Conservation (phyloP, 177 flowering plant genomes). For the Telopea speciosissima region DNA sequence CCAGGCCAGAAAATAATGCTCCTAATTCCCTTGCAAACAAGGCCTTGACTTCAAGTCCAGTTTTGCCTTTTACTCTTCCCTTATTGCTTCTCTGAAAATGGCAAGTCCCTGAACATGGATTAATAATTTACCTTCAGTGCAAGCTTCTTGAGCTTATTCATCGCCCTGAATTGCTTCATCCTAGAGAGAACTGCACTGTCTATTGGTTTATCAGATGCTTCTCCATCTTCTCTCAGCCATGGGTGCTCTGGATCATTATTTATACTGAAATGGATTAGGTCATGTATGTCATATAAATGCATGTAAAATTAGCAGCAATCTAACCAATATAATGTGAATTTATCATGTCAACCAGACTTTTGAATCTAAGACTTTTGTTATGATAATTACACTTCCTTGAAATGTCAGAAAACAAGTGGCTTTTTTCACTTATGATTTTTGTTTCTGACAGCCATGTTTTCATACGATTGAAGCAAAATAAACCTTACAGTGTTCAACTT, state of each 20-base stretch:
- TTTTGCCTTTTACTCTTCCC: neutral
- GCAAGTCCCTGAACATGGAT: neutral
- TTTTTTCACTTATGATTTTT: neutral
- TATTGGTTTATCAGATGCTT: constrained; percentile 87
- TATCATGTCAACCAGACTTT: neutral
- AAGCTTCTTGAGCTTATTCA: constrained; percentile 93
- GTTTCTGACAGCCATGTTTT: neutral
- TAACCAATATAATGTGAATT: neutral
- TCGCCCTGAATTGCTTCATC: constrained; percentile 95
- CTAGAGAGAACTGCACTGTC: constrained; percentile 93
- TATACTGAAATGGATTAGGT: neutral
- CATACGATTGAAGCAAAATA: neutral
- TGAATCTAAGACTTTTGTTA: neutral
- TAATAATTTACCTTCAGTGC: constrained; percentile 60
- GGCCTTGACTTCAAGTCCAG: neutral
- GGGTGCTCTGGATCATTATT: constrained; percentile 59
- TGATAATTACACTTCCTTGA: neutral
- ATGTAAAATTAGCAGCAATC: neutral
- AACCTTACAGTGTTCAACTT: neutral
- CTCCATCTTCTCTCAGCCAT: constrained; percentile 84
- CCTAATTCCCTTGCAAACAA: neutral
- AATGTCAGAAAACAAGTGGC: neutral
- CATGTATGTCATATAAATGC: neutral
- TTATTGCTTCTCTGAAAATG: too few species aligned
- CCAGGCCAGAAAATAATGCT: neutral